These are phyloP conservation scores for Petunia axillaris DNA, from an alignment of 257 asterid species.

Conservation along the genomic window DNA sequence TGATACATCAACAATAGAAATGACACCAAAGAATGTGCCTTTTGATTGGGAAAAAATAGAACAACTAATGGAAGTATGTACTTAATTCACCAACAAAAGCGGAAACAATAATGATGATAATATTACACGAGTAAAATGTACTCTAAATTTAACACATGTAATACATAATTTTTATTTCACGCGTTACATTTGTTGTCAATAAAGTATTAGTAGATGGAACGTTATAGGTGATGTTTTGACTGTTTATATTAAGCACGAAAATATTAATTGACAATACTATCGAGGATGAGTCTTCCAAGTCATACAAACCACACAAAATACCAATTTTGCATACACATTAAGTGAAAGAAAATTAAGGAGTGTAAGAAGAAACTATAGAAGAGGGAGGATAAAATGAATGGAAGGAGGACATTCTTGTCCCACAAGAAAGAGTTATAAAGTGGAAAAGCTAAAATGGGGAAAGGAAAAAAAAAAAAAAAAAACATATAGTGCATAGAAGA, in stretches of 20 bases:
- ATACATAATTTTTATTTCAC: background rate
- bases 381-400: background rate
- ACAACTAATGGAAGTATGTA: background rate
- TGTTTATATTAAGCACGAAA: background rate
- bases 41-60: background rate
- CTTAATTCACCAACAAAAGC: background rate
- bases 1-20: background rate
- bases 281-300: too few relatives aligned
- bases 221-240: background rate
- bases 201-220: background rate
- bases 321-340: background rate
- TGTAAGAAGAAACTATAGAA: background rate
- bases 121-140: background rate
- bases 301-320: background rate
- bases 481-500: background rate
- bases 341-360: background rate
- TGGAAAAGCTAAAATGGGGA: conserved; percentile 28
- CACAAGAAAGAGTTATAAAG: conserved; percentile 22
- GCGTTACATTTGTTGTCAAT: background rate
- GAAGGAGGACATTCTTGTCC: conserved; percentile 28
- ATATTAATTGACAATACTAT: too few relatives aligned
- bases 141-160: too few relatives aligned
- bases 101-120: conserved; percentile 3
- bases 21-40: background rate
- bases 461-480: conserved; percentile 11